Evolutionary conservation across 225 moss, liverwort and hornwort species (phyloP).

Genomic region (Thuidium tamariscinum): DNA sequence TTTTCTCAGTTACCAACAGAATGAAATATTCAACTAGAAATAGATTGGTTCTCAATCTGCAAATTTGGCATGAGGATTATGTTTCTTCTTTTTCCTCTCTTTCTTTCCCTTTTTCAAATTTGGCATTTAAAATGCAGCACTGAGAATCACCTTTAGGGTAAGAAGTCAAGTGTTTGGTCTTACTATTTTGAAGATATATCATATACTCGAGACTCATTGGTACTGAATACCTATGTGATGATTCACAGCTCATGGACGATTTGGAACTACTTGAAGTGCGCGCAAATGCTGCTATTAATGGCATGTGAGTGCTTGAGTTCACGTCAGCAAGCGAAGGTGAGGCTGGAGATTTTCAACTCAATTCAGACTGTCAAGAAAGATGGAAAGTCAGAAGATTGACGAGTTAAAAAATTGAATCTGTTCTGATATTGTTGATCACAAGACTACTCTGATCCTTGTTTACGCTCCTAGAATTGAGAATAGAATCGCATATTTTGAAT

Average conservation of each 20-base stretch:
- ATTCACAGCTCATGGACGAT: slow-evolving; percentile 86
- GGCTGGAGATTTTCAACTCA: neutral
- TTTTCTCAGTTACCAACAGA: neutral
- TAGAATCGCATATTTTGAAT: neutral
- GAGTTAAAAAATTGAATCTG: neutral
- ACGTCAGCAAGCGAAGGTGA: slow-evolving; percentile 41
- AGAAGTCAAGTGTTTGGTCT: neutral
- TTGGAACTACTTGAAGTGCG: slow-evolving; percentile 89
- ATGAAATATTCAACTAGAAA: neutral
- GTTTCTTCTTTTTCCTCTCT: too few relatives aligned
- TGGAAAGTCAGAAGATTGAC: too few relatives aligned
- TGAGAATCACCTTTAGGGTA: neutral
- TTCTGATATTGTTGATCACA: neutral
- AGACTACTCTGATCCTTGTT: neutral
- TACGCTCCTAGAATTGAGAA: neutral
- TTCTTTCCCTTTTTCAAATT: neutral
- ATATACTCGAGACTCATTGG: neutral
- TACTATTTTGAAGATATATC: neutral
- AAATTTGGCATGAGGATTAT: neutral
- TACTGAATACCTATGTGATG: neutral
- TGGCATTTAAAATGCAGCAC: neutral
- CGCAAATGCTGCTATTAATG: slow-evolving; percentile 63
- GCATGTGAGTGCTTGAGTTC: slow-evolving; percentile 61
- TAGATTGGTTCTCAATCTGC: neutral
- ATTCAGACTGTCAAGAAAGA: neutral